Evolutionary conservation across 108 stramenopile species (phyloP).

Genomic region (Licmophora abbreviata): DNA sequence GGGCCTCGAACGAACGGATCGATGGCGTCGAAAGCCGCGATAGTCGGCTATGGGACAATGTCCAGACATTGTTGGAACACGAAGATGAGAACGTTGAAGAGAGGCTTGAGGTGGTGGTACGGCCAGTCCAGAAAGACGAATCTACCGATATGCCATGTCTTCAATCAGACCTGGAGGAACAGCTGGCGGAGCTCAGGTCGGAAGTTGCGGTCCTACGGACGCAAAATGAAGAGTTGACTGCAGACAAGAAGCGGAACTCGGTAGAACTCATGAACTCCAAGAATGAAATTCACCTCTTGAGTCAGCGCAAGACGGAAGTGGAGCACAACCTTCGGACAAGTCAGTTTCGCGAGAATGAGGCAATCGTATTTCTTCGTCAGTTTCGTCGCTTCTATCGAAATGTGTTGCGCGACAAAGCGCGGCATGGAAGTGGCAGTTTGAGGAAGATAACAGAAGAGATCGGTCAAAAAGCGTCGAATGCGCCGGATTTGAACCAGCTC

Average conservation of each 20-base stretch:
- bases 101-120: conserved; percentile 30
- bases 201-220: conserved; percentile 59
- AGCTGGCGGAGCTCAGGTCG: conserved; percentile 38
- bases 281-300: conserved; percentile 35
- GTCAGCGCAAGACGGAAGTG: conserved; percentile 43
- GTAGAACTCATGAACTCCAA: conserved; percentile 43
- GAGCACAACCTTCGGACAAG: conserved; percentile 67
- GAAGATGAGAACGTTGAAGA: conserved; percentile 10
- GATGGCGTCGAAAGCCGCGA: conserved; percentile 5
- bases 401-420: conserved; percentile 55
- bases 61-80: conserved; percentile 14
- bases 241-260: conserved; percentile 45
- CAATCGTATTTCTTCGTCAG: conserved; percentile 75
- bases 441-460: conserved; percentile 34
- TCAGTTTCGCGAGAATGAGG: conserved; percentile 84
- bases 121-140: conserved; percentile 3
- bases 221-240: conserved; percentile 48
- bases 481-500: conserved; percentile 65
- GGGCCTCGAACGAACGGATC: no score
- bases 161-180: conserved; percentile 18
- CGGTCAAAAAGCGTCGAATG: conserved; percentile 52
- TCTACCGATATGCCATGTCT: no score
- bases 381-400: conserved; percentile 74
- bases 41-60: conserved; percentile 27
- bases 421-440: conserved; percentile 50